Conservation (phyloP, 495 filamentous ascomycete species). For the Penicillium silybi region DNA sequence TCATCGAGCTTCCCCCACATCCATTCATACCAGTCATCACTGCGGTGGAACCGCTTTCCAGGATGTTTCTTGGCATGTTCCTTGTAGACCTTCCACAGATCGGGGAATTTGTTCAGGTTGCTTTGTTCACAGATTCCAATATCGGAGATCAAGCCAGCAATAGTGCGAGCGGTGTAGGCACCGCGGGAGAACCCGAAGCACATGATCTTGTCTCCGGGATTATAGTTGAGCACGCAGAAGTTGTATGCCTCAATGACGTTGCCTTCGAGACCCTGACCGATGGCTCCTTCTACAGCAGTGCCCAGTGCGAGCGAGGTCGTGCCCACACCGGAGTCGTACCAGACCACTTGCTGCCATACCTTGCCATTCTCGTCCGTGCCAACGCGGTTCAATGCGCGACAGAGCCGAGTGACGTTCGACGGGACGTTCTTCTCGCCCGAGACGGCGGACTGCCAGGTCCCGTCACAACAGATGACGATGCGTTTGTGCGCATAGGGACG, state of each 20-base stretch:
- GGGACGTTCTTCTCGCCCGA: constrained; percentile 22
- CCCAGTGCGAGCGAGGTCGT: constrained; percentile 10
- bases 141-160: constrained; percentile 51
- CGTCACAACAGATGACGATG: constrained; percentile 29
- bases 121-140: constrained; percentile 44
- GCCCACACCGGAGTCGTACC: constrained; percentile 28
- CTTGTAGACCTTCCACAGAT: constrained; percentile 45
- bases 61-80: constrained; percentile 24
- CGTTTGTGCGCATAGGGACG: constrained; percentile 13
- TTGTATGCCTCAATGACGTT: constrained; percentile 24
- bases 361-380: constrained; percentile 15
- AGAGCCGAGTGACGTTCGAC: constrained; percentile 25
- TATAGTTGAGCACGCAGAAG: constrained; percentile 39
- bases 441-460: constrained; percentile 25
- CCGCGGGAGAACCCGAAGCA: constrained; percentile 60
- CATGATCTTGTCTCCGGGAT: constrained; percentile 52
- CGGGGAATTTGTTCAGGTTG: constrained; percentile 41
- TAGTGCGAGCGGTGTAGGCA: constrained; percentile 53
- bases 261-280: constrained; percentile 17
- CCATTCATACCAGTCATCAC: constrained; percentile 17
- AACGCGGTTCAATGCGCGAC: constrained; percentile 18
- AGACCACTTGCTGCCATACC: constrained; percentile 27
- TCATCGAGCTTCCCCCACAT: constrained; percentile 22
- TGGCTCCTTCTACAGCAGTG: constrained; percentile 15
- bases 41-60: constrained; percentile 18